phyloP scores from a whole-genome alignment of 2,329 filamentous ascomycete genomes.

The Fusarium stilboides region DNA sequence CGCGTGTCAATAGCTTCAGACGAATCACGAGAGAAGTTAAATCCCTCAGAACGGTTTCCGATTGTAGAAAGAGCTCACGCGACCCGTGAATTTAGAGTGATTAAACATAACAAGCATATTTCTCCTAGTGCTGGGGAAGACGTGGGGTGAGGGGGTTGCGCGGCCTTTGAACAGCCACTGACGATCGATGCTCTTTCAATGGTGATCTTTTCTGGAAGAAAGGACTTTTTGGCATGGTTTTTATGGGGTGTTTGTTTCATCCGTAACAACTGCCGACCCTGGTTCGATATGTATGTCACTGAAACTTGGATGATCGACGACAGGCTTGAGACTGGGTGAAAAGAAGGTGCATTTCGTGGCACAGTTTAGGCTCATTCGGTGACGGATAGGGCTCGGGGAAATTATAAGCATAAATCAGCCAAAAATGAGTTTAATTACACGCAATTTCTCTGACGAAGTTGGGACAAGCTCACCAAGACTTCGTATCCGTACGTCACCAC shows the following conservation, averaged over 20 bases:
- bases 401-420: slow-evolving; percentile 30
- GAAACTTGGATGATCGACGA: background rate
- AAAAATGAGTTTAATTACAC: background rate
- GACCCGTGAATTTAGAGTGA: slow-evolving; percentile 8
- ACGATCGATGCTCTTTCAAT: slow-evolving; percentile 12
- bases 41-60: background rate
- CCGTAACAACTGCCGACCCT: slow-evolving; percentile 16
- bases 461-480: slow-evolving; percentile 13
- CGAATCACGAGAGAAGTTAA: slow-evolving; percentile 12
- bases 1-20: background rate
- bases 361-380: slow-evolving; percentile 10
- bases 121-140: slow-evolving; percentile 16
- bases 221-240: background rate
- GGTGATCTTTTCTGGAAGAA: slow-evolving; percentile 2
- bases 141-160: slow-evolving; percentile 26
- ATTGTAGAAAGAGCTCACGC: slow-evolving; percentile 38
- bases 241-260: background rate
- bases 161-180: slow-evolving; percentile 31
- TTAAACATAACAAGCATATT: slow-evolving; percentile 30
- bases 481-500: slow-evolving; percentile 3
- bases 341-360: background rate
- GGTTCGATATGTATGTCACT: slow-evolving; percentile 8
- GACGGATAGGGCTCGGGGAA: background rate
- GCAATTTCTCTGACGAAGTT: background rate
- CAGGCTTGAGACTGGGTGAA: background rate